phyloP scores from a whole-genome alignment of 2,329 filamentous ascomycete genomes.

The Berkeleyomyces rouxiae region DNA sequence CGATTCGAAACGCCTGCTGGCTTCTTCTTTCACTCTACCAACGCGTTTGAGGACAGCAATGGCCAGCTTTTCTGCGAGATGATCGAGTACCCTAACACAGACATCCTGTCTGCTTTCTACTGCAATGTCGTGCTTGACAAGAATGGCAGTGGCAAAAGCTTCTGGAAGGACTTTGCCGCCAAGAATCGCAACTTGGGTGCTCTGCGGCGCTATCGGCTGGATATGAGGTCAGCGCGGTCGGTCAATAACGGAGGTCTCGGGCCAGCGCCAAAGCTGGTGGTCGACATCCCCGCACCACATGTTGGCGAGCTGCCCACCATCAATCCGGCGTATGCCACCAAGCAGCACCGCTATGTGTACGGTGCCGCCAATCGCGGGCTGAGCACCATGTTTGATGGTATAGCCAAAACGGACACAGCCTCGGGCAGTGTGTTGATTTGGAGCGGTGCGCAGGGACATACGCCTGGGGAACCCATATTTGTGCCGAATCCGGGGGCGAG shows the following conservation, averaged over 20 bases:
- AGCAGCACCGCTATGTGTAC: slow-evolving; percentile 44
- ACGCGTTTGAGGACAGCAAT: slow-evolving; percentile 49
- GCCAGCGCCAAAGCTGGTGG: slow-evolving; percentile 17
- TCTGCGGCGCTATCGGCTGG: slow-evolving; percentile 30
- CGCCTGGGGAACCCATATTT: slow-evolving; percentile 55
- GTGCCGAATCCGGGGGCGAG: slow-evolving; percentile 28
- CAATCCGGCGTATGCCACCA: slow-evolving; percentile 38
- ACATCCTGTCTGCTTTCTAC: slow-evolving; percentile 51
- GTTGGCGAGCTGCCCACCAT: slow-evolving; percentile 49
- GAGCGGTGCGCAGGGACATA: slow-evolving; percentile 40
- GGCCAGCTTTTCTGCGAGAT: slow-evolving; percentile 48
- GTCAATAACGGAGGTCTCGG: background rate
- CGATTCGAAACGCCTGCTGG: slow-evolving; percentile 50
- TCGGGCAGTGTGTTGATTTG: slow-evolving; percentile 38
- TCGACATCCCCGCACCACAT: slow-evolving; percentile 35
- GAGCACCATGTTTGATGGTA: slow-evolving; percentile 42
- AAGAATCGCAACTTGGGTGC: slow-evolving; percentile 21
- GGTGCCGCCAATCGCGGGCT: slow-evolving; percentile 37
- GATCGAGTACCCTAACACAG: slow-evolving; percentile 43
- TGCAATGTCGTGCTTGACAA: slow-evolving; percentile 48
- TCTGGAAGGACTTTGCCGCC: slow-evolving; percentile 26
- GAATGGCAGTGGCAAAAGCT: slow-evolving; percentile 28
- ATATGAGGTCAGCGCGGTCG: slow-evolving; percentile 18
- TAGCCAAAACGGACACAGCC: slow-evolving; percentile 47
- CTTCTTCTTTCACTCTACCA: slow-evolving; percentile 69